Base-by-base conservation (phyloP, 345 rosid species). In the Brassica juncea region DNA sequence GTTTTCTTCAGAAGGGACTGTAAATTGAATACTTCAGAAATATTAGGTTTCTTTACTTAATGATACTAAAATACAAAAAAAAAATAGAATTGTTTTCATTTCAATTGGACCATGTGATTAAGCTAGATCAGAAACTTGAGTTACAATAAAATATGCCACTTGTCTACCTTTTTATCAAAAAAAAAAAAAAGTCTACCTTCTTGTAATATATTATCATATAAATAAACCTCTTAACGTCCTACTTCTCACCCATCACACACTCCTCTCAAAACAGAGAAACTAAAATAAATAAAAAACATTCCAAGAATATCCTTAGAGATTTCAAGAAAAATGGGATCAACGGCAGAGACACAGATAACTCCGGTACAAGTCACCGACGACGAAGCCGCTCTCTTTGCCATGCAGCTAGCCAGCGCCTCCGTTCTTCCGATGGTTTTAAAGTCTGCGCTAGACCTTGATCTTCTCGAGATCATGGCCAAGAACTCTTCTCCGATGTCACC, bases 391-490 rank as follows among this genome's bases (percentile, higher is more conserved):
- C 88, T 86, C 47, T 91, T 86, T 65, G 94, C 97, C 63, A 86
- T 92, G 86, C 97, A 91, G 52, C 85, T 94, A 35, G 78, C 88
- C 3, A 86, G 97, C 19, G 90, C 88, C 11, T 92, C 97, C 1
- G 92, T 90, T 31, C 89, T 92, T 5, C 97, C 98, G 0, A 94
- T 92, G 98, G 88, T 85, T 57, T 91, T 94, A 35, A 92, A 91
- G 79, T 16, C 98, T 0, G 94, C 97, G 71, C 55, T 94, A 2
- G 98, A 94, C 64, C 97, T 94, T 0, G 97, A 91, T 77, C 83
- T 94, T 28, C 92, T 92, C 10, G 94, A 94, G 84, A 89, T 94
- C 84, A 88, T 94, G 81, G 86, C 89, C 8, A 89, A 85, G 80
- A 80, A 70, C 76, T 84, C 90, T 0, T 87, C 85, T 16, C 88